Conservation (phyloP, 78 protist genomes). For the Anaeramoeba flamelloides region DNA sequence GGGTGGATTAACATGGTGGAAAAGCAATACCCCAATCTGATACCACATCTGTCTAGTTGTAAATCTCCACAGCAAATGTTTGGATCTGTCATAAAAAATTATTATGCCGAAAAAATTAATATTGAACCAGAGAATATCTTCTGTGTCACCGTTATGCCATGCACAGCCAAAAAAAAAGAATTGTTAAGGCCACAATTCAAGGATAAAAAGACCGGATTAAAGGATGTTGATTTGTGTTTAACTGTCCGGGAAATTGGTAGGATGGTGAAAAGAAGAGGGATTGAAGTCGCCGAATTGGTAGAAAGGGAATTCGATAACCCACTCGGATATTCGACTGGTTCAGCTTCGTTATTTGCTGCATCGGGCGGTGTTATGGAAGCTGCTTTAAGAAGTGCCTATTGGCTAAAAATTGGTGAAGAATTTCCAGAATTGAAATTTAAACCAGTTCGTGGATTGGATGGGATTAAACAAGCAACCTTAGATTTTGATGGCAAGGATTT, state of each 20-base stretch:
- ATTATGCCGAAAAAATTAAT: neutral
- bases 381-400: conserved; percentile 19
- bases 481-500: neutral
- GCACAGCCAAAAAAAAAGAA: conserved; percentile 85
- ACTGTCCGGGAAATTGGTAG: conserved; percentile 27
- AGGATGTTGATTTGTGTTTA: conserved; percentile 13
- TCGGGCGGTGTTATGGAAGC: conserved; percentile 46
- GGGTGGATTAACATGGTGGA: conserved; percentile 31
- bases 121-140: conserved; percentile 28
- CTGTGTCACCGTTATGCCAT: conserved; percentile 86
- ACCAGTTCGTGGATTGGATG: conserved; percentile 1
- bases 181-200: conserved; percentile 44
- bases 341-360: conserved; percentile 24
- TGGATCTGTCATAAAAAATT: conserved; percentile 60
- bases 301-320: conserved; percentile 4
- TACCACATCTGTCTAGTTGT: conserved; percentile 53
- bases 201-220: neutral
- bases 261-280: neutral
- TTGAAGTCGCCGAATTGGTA: neutral
- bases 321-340: conserved; percentile 18
- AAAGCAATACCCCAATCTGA: conserved; percentile 24
- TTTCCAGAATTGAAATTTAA: neutral
- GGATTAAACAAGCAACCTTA: conserved; percentile 22
- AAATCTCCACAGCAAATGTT: conserved; percentile 81
- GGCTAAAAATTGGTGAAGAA: neutral